Base-by-base conservation (phyloP, 1,284 basidiomycete species). In the Pseudozyma thailandica region DNA sequence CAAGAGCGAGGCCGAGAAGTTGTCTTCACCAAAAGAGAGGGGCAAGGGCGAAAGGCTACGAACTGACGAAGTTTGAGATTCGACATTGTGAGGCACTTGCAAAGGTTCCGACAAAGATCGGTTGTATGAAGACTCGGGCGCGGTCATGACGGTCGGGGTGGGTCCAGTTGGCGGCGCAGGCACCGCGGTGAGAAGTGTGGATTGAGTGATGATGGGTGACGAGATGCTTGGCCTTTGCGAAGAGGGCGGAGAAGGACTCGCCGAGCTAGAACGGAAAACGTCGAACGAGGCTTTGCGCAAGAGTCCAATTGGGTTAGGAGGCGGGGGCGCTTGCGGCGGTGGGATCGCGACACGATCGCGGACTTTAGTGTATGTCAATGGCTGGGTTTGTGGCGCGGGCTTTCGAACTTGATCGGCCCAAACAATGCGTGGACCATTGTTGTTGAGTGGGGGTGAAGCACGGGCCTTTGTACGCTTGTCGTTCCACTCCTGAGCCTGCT, bases 351-450 rank as follows among this genome's bases (percentile, higher is more conserved):
- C 44, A 38, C 66, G 66, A 27, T 70, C 66, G 21, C 66, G 50
- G 5, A 43, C 55, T 46, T 70, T 70, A 4, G 60, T 70, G 25
- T 70, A 70, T 23, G 44, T 31, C 15, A 63, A 44, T 20, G 66
- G 48, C 21, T 57, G 54, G 23, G 53, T 31, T 12, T 56, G 46
- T 28, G 66, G 60, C 20, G 55, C n/a, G 5, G 59, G 15, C 35
- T 64, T 57, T 48, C 50, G 53, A 21, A 66, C 50, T 44, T 72
- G 63, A 37, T 66, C 63, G 9, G 69, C 62, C 69, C 69, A 72
- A 9, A 50, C 51, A 43, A 72, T 61, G 37, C 68, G 60, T 16
- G 54, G 27, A 16, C 23, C 25, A 41, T 12, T 38, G 44, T 27
- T 45, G 43, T 42, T 25, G n/a, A 28, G 47, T 9, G 56, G 48